These are phyloP conservation scores for Linderina pennispora DNA, from an alignment of 192 early-diverging fungal genomes.

Conservation along the genomic window DNA sequence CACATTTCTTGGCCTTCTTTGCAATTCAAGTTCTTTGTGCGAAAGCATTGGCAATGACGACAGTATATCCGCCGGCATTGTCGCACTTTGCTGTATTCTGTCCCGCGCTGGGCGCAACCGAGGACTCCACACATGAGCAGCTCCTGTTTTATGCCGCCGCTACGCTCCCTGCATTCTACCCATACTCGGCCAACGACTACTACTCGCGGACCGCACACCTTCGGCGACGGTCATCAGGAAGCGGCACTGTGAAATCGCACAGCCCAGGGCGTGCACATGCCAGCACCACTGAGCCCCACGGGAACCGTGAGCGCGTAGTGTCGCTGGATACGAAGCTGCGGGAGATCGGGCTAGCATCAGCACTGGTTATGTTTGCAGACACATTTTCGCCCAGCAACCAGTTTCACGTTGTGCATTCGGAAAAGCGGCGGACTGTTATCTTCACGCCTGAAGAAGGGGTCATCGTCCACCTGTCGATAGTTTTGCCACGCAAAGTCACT, in stretches of 20 bases:
- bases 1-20: too few species aligned
- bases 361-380: constrained; percentile 59
- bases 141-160: constrained; percentile 68
- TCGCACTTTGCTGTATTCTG: constrained; percentile 73
- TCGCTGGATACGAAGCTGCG: constrained; percentile 69
- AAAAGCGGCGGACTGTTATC: constrained; percentile 35
- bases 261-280: background rate
- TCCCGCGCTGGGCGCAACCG: constrained; percentile 56
- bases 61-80: constrained; percentile 43
- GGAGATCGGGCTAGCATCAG: constrained; percentile 69
- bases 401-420: constrained; percentile 33
- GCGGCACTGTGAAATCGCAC: constrained; percentile 2
- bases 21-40: too few species aligned
- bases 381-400: constrained; percentile 11
- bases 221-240: constrained; percentile 25
- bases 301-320: constrained; percentile 41
- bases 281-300: background rate
- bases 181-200: constrained; percentile 38
- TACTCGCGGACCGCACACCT: constrained; percentile 21
- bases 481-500: constrained; percentile 25
- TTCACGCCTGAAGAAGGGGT: constrained; percentile 32
- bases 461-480: constrained; percentile 23
- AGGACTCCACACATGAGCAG: constrained; percentile 72
- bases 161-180: constrained; percentile 26
- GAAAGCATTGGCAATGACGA: constrained; percentile 22